Evolutionary conservation across 2,329 filamentous ascomycete species (phyloP).

Genomic region (Ophiocordyceps camponoti-rufipedis): DNA sequence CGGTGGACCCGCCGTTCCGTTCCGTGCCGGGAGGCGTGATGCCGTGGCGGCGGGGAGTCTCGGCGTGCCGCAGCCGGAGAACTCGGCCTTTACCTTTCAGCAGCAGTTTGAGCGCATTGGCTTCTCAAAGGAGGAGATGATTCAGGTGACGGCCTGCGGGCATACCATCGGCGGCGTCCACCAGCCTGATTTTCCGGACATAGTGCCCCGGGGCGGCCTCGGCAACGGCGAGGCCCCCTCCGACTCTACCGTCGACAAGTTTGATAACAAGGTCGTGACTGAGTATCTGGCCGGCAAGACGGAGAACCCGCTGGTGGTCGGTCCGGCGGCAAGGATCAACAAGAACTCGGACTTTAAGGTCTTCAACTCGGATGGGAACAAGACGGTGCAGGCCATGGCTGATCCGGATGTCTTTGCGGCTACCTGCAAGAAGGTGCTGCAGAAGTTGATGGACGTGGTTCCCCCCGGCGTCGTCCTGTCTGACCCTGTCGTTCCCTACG

Average conservation of each 20-base stretch:
- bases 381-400: slow-evolving; percentile 29
- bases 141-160: slow-evolving; percentile 40
- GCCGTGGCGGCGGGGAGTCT: slow-evolving; percentile 25
- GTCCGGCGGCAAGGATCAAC: slow-evolving; percentile 22
- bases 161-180: slow-evolving; percentile 45
- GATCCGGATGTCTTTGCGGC: slow-evolving; percentile 24
- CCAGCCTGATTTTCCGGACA: slow-evolving; percentile 29
- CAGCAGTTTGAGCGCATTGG: slow-evolving; percentile 40
- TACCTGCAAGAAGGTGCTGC: slow-evolving; percentile 31
- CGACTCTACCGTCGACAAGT: slow-evolving; percentile 27
- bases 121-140: slow-evolving; percentile 37
- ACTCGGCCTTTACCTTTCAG: slow-evolving; percentile 29
- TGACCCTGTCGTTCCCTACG: slow-evolving; percentile 34
- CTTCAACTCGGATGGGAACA: slow-evolving; percentile 36
- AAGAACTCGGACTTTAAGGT: slow-evolving; percentile 37
- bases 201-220: slow-evolving; percentile 24
- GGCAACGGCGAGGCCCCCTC: slow-evolving; percentile 25
- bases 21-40: slow-evolving; percentile 35
- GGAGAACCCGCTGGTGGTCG: slow-evolving; percentile 35
- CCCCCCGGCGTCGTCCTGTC: slow-evolving; percentile 30
- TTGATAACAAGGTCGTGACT: slow-evolving; percentile 37
- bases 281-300: slow-evolving; percentile 37
- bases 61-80: slow-evolving; percentile 40
- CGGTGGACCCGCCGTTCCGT: slow-evolving; percentile 34
- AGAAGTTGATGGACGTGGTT: slow-evolving; percentile 44